Percentiles rank a stretch among this genome's conserved stretches.
Evolutionary conservation across 768 basidiomycete genomes (phyloP).

Genomic region (Serendipita vermifera): DNA sequence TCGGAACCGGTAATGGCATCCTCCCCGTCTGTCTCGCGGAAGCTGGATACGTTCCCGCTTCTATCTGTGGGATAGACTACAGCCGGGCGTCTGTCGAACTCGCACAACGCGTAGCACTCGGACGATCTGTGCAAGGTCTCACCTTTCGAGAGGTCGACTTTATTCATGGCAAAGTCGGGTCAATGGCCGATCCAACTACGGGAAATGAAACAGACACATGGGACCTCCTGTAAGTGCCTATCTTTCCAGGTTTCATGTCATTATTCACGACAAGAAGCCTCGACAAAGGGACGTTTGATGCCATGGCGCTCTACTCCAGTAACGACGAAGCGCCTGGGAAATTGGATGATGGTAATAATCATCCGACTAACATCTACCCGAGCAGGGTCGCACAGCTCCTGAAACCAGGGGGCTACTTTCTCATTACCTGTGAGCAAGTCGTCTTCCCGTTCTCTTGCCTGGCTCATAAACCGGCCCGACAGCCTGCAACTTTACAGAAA

Average conservation of each 20-base stretch:
- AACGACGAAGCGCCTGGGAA: too few relatives aligned
- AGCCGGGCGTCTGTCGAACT: constrained; percentile 57
- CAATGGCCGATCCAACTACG: constrained; percentile 10
- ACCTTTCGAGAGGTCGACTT: constrained; percentile 11
- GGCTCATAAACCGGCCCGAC: constrained; percentile 18
- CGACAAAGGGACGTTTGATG: constrained; percentile 85
- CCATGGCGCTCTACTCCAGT: constrained; percentile 65
- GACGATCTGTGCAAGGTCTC: constrained; percentile 21
- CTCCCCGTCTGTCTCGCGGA: constrained; percentile 58
- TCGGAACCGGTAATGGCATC: constrained; percentile 72
- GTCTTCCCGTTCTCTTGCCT: background rate
- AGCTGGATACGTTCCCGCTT: constrained; percentile 43
- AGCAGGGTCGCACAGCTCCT: constrained; percentile 41
- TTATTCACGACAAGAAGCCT: constrained; percentile 24
- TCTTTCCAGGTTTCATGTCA: constrained; percentile 23
- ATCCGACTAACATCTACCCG: constrained; percentile 45
- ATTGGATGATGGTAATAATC: constrained; percentile 39
- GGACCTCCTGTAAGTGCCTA: constrained; percentile 52
- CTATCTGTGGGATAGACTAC: constrained; percentile 61
- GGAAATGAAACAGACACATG: constrained; percentile 44
- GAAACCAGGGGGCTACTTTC: constrained; percentile 52
- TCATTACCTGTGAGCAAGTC: constrained; percentile 61
- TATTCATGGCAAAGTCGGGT: background rate
- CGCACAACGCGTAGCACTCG: constrained; percentile 41
- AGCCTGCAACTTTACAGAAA: constrained; percentile 78